These are phyloP conservation scores for Erodium maritimum DNA, from an alignment of 345 rosid genomes.

Conservation along the genomic window DNA sequence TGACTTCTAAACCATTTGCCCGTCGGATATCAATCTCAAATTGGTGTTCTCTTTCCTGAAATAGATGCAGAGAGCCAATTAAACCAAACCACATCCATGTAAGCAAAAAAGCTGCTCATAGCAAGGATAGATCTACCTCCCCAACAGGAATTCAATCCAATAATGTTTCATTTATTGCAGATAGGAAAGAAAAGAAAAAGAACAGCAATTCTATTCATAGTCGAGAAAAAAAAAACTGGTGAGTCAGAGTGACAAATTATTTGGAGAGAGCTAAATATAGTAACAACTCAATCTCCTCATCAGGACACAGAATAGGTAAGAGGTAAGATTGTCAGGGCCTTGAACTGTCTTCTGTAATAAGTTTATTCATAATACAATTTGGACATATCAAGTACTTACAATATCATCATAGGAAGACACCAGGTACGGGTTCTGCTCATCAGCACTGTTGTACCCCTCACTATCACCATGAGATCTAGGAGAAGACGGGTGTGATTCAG, in stretches of 20 bases:
- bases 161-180: too few relatives aligned
- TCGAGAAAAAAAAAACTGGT: too few relatives aligned
- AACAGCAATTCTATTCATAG: too few relatives aligned
- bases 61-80: conserved; percentile 7
- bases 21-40: conserved; percentile 81
- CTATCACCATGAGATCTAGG: conserved; percentile 84
- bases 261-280: too few relatives aligned
- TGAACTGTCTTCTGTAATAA: neutral
- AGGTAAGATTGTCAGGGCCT: neutral
- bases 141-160: too few relatives aligned
- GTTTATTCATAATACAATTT: neutral
- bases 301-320: too few relatives aligned
- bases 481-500: conserved; percentile 89
- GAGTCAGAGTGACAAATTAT: too few relatives aligned
- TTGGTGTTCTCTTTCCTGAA: conserved; percentile 84
- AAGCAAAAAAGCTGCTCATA: too few relatives aligned
- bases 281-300: too few relatives aligned
- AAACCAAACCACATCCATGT: neutral
- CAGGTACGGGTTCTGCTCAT: conserved; percentile 74
- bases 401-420: conserved; percentile 57
- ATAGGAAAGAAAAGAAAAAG: too few relatives aligned
- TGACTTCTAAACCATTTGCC: conserved; percentile 73
- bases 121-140: too few relatives aligned
- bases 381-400: conserved; percentile 30
- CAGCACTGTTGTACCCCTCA: conserved; percentile 98